Conservation (phyloP, 2,329 filamentous ascomycete genomes). For the Microdochium paspali region DNA sequence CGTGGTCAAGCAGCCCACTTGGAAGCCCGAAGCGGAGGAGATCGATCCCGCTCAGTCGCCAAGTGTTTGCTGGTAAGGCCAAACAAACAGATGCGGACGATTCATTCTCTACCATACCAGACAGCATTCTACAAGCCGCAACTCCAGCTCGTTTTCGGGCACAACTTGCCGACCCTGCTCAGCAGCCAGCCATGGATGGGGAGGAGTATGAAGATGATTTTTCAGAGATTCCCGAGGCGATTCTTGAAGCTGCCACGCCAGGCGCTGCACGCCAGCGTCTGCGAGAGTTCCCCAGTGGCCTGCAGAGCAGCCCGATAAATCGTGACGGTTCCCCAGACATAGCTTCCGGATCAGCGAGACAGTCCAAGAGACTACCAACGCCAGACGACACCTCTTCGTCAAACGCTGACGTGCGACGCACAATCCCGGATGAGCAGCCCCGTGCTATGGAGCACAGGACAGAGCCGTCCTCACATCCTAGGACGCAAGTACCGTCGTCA, state of each 20-base stretch:
- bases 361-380: constrained; percentile 36
- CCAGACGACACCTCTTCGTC: constrained; percentile 37
- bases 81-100: constrained; percentile 19
- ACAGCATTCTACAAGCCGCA: constrained; percentile 19
- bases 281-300: constrained; percentile 3
- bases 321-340: not conserved
- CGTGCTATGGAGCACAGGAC: not conserved
- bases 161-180: constrained; percentile 9
- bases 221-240: constrained; percentile 42
- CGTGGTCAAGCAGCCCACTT: constrained; percentile 7
- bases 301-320: constrained; percentile 1
- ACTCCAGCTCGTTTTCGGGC: constrained; percentile 15
- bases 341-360: not conserved
- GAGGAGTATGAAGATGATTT: constrained; percentile 44
- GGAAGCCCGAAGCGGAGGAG: constrained; percentile 26
- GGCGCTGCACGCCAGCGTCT: constrained; percentile 11
- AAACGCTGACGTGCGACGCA: constrained; percentile 26
- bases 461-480: not conserved
- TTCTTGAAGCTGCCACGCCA: constrained; percentile 40
- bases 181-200: constrained; percentile 17
- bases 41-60: constrained; percentile 20
- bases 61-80: constrained; percentile 21
- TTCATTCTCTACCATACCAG: constrained; percentile 24
- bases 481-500: not conserved
- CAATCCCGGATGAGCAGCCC: constrained; percentile 3